Conservation (phyloP, 352 stramenopile species). For the Phytophthora constricta region DNA sequence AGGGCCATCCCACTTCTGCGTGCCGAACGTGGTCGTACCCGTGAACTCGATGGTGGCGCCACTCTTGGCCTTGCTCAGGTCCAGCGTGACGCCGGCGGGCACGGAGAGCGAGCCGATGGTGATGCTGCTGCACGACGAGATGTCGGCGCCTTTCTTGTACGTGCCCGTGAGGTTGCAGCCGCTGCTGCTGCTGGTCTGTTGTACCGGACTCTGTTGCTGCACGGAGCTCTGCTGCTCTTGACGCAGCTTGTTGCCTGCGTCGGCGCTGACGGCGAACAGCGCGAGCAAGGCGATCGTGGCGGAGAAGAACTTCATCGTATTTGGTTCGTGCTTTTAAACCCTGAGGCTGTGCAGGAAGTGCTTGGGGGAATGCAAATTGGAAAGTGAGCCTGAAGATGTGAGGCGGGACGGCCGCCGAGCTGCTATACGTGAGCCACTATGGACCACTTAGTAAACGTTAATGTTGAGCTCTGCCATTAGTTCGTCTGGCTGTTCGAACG, state of each 20-base stretch:
- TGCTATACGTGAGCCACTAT: neutral
- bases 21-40: slow-evolving; percentile 45
- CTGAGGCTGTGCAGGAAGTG: slow-evolving; percentile 1
- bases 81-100: slow-evolving; percentile 41
- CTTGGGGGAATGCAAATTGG: slow-evolving; percentile 16
- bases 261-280: slow-evolving; percentile 4
- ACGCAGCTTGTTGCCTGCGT: slow-evolving; percentile 7
- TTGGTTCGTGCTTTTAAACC: neutral
- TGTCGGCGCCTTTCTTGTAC: slow-evolving; percentile 28
- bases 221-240: slow-evolving; percentile 2
- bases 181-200: slow-evolving; percentile 1
- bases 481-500: slow-evolving; percentile 26
- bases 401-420: neutral
- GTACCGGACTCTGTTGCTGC: neutral
- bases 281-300: neutral
- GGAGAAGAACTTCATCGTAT: slow-evolving; percentile 31
- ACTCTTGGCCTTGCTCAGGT: slow-evolving; percentile 36
- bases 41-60: slow-evolving; percentile 43
- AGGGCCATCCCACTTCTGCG: slow-evolving; percentile 37
- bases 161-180: slow-evolving; percentile 35
- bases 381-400: slow-evolving; percentile 20
- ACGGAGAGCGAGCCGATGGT: slow-evolving; percentile 29
- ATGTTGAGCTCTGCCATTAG: slow-evolving; percentile 19
- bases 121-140: slow-evolving; percentile 25
- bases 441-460: slow-evolving; percentile 1